Evolutionary conservation across 495 filamentous ascomycete species (phyloP).

Genomic region (Hyphodiscus hymeniophilus): DNA sequence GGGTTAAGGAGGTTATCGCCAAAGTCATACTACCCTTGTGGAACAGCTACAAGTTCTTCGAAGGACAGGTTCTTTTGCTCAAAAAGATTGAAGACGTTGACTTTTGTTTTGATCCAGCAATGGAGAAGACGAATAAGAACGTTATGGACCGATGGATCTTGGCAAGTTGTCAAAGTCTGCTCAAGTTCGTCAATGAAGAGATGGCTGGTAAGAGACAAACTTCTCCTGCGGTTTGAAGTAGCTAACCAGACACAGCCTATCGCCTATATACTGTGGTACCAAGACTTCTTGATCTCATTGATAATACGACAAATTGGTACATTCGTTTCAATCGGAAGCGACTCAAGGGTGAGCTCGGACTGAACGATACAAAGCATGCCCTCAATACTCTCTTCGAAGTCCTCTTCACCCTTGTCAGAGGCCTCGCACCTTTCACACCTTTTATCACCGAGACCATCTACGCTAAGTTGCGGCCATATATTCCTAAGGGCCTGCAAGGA

Average conservation of each 20-base stretch:
- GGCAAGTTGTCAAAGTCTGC: conserved; percentile 83
- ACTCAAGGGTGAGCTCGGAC: conserved; percentile 85
- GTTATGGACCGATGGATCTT: conserved; percentile 98
- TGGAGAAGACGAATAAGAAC: conserved; percentile 70
- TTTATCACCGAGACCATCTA: conserved; percentile 97
- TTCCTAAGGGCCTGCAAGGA: conserved; percentile 53
- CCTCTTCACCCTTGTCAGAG: conserved; percentile 77
- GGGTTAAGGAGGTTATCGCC: conserved; percentile 91
- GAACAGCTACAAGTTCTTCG: conserved; percentile 98
- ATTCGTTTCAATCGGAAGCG: conserved; percentile 97
- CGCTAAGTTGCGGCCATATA: conserved; percentile 69
- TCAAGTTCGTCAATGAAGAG: conserved; percentile 90
- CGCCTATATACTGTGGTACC: conserved; percentile 94
- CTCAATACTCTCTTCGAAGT: conserved; percentile 97
- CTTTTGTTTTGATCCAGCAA: conserved; percentile 70
- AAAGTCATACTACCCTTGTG: conserved; percentile 91
- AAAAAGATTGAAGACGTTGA: conserved; percentile 82
- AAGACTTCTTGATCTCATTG: conserved; percentile 76
- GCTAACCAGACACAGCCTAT: conserved; percentile 42
- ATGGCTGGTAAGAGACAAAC: conserved; percentile 63
- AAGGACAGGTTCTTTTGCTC: conserved; percentile 83
- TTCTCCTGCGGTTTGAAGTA: not conserved
- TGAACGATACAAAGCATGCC: conserved; percentile 82
- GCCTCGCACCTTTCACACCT: conserved; percentile 88
- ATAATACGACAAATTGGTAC: conserved; percentile 98